Percentiles rank a stretch among this genome's conserved stretches.
These are phyloP conservation scores for Cutaneotrichosporon sp. DNA, from an alignment of 1,284 basidiomycete species.

Conservation along the genomic window DNA sequence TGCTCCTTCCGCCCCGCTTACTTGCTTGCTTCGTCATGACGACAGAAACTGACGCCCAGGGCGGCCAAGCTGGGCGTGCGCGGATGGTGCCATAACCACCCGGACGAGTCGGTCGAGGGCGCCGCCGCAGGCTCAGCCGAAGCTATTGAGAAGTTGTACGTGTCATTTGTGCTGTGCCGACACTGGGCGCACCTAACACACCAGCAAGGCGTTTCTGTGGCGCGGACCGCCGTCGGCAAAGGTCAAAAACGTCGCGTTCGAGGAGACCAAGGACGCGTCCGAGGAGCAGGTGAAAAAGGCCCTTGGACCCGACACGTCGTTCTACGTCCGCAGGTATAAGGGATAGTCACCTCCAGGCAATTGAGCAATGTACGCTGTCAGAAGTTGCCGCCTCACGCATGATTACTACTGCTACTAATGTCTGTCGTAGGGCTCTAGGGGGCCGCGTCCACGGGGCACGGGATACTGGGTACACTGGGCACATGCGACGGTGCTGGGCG, in stretches of 20 bases:
- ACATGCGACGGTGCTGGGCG: too few species aligned
- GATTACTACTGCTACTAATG: too few species aligned
- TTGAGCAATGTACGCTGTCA: too few species aligned
- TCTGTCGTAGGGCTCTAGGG: too few species aligned
- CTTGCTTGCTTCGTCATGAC: too few species aligned
- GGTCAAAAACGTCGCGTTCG: slow-evolving; percentile 33
- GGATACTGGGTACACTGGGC: too few species aligned
- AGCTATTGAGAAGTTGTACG: slow-evolving; percentile 39
- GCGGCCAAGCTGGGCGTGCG: slow-evolving; percentile 33
- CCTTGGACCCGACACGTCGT: slow-evolving; percentile 7
- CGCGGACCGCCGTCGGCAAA: slow-evolving; percentile 33
- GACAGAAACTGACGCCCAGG: slow-evolving; percentile 16
- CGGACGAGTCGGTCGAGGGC: slow-evolving; percentile 43
- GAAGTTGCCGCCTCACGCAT: too few species aligned
- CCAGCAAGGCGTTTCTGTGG: slow-evolving; percentile 29
- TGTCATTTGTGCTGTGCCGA: slow-evolving; percentile 2
- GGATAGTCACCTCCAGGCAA: too few species aligned
- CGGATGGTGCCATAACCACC: slow-evolving; percentile 43
- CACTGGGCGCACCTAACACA: too few species aligned
- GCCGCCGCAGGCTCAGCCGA: slow-evolving; percentile 34
- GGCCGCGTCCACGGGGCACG: too few species aligned
- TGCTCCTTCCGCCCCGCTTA: too few species aligned
- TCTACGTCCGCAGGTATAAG: neutral
- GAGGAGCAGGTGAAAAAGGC: slow-evolving; percentile 25
- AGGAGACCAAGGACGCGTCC: slow-evolving; percentile 23